Base-by-base conservation (phyloP, 2,329 filamentous ascomycete species). In the Apiospora marii region DNA sequence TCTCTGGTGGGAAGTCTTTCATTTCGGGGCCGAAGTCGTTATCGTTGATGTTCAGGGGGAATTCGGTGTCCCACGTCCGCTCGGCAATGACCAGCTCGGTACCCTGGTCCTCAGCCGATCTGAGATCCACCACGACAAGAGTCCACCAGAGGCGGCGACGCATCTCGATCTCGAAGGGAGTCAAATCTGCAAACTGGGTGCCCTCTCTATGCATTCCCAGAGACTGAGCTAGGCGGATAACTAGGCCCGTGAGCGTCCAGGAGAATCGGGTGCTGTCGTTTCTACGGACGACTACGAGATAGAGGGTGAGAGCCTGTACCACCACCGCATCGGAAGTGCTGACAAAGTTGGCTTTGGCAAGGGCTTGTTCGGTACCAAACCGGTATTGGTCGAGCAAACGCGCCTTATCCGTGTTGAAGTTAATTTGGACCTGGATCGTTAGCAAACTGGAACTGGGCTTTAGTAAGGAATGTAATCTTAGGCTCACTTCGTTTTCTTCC, bases 221-320 rank as follows among this genome's bases (percentile, higher is more conserved):
- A 13, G 86, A 84, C 44, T 88, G 86, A 19, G 84, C 87, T 77
- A 90, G 88, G 7, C 88, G 83, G 24, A 90, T 87, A n/a, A 88
- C 86, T 1, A 92, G 84, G 0, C 90, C 91, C 0, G 89, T 90
- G 75, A 93, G 83, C 51, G 90, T 89, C 90, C 91, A 93, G 6
- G 89, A 85, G 4, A 90, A 89, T 4, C 85, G 78, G 69, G 88
- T 80, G 76, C 86, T 86, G 53, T 89, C 87, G 53, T 87, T 84
- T 14, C 85, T 84, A 22, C 87, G 85, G 12, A 88, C 84, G 0
- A 88, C 82, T 4, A 88, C 83, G 7, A 92, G 83, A 73, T 90
- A 92, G 0, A 92, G 82, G 1, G 87, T 81, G 70, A 92, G 87
- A 0, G 91, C 90, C 78, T 93, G 91, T 0, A 92, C 80, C 0